phyloP scores from a whole-genome alignment of 1,284 basidiomycete genomes.

The Inonotus hispidus region DNA sequence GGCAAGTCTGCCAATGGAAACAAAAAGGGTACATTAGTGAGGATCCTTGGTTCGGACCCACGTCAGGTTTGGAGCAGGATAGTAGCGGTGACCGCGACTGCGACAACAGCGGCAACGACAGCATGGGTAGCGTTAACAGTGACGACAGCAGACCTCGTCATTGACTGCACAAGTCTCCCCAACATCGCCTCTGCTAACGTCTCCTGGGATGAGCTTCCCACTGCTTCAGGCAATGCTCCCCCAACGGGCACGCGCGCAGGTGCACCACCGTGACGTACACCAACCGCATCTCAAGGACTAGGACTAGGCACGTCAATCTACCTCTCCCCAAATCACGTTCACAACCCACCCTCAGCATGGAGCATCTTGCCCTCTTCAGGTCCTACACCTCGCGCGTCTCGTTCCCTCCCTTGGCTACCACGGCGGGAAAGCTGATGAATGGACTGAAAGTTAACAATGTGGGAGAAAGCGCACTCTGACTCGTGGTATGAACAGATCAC shows the following conservation, averaged over 20 bases:
- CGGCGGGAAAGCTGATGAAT: conserved; percentile 13
- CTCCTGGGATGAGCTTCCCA: conserved; percentile 28
- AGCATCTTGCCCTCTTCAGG: conserved; percentile 33
- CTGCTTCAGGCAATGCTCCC: conserved; percentile 24
- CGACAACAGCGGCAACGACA: background rate
- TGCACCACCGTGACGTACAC: background rate
- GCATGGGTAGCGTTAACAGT: background rate
- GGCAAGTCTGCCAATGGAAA: conserved; percentile 2
- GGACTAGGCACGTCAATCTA: background rate
- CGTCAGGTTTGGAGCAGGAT: too few species aligned
- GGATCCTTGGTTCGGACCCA: background rate
- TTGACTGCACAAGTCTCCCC: background rate
- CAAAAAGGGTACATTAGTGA: background rate
- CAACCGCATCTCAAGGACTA: background rate
- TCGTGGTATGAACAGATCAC: background rate
- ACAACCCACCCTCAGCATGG: conserved; percentile 33
- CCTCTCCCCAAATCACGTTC: conserved; percentile 12
- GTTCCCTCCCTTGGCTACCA: conserved; percentile 33
- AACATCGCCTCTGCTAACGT: conserved; percentile 23
- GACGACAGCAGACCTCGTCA: background rate
- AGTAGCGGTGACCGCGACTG: too few species aligned
- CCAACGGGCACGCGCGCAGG: background rate
- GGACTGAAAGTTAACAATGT: background rate
- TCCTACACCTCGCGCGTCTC: background rate
- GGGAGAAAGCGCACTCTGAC: too few species aligned